Conservation (phyloP, 2,329 filamentous ascomycete species). For the Basipetospora chlamydospora region DNA sequence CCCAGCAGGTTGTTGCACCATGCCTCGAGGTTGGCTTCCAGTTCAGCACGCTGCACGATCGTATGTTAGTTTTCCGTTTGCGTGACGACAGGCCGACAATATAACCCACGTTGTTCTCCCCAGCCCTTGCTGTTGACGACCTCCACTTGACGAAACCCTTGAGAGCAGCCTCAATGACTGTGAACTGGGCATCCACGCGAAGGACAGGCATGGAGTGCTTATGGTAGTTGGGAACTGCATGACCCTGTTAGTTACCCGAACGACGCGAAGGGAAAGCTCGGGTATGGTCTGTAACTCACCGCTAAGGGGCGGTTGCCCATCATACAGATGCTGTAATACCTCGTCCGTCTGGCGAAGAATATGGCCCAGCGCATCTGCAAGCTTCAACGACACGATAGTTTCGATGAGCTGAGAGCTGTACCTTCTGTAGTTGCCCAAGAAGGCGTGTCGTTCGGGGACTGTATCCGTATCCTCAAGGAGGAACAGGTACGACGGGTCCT, state of each 20-base stretch:
- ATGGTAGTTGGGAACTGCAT: constrained; percentile 39
- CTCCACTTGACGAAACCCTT: constrained; percentile 82
- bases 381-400: constrained; percentile 64
- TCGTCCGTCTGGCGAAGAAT: constrained; percentile 69
- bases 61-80: background rate
- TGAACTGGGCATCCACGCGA: constrained; percentile 75
- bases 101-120: constrained; percentile 16
- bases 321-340: constrained; percentile 62
- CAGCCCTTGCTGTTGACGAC: constrained; percentile 12
- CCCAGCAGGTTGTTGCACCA: constrained; percentile 62
- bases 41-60: constrained; percentile 15
- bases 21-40: constrained; percentile 50
- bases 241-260: background rate
- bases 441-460: constrained; percentile 82
- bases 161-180: constrained; percentile 73
- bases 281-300: constrained; percentile 26
- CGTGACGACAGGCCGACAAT: background rate
- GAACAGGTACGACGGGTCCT: constrained; percentile 67
- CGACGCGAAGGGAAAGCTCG: no score
- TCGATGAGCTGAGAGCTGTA: constrained; percentile 85
- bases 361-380: constrained; percentile 73
- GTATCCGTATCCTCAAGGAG: constrained; percentile 92
- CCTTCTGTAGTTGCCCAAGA: constrained; percentile 85
- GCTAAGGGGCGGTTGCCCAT: constrained; percentile 51
- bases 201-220: constrained; percentile 62